phyloP scores from a whole-genome alignment of 2,329 filamentous ascomycete genomes.

The Aspergillus vadensis region DNA sequence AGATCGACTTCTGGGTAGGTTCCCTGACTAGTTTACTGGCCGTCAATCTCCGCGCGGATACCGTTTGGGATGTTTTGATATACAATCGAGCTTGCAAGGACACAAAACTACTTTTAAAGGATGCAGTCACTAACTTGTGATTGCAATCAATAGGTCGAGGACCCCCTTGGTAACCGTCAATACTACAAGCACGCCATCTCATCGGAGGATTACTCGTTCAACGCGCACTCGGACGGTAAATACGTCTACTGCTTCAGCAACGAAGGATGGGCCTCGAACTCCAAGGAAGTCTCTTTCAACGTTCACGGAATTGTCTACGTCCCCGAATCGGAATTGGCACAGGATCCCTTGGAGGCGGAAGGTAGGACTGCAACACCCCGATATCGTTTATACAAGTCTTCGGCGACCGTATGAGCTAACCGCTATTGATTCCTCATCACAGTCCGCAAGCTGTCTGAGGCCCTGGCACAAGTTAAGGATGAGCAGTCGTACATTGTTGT shows the following conservation, averaged over 20 bases:
- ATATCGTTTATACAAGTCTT: not conserved
- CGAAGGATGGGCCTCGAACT: conserved; percentile 94
- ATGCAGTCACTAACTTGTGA: not conserved
- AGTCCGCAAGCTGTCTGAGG: conserved; percentile 82
- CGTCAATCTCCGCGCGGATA: not conserved
- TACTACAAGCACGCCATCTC: conserved; percentile 78
- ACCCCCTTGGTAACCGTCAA: conserved; percentile 74
- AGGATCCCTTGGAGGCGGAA: conserved; percentile 89
- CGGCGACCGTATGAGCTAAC: conserved; percentile 5
- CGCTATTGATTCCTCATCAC: not conserved
- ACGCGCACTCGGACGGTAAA: conserved; percentile 79
- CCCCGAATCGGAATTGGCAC: conserved; percentile 77
- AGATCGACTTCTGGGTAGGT: conserved; percentile 96
- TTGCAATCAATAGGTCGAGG: conserved; percentile 64
- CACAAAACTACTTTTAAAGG: too few relatives aligned
- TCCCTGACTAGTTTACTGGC: not conserved
- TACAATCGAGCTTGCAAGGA: not conserved
- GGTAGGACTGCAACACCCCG: conserved; percentile 54
- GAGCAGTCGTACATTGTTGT: conserved; percentile 97
- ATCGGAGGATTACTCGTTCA: conserved; percentile 91
- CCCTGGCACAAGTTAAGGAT: conserved; percentile 90
- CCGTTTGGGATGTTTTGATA: not conserved
- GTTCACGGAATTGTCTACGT: conserved; percentile 99
- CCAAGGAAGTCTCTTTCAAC: conserved; percentile 98
- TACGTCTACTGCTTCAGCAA: conserved; percentile 99